These are phyloP conservation scores for Phaeolepiota aurea DNA, from an alignment of 768 basidiomycete species.

Conservation along the genomic window DNA sequence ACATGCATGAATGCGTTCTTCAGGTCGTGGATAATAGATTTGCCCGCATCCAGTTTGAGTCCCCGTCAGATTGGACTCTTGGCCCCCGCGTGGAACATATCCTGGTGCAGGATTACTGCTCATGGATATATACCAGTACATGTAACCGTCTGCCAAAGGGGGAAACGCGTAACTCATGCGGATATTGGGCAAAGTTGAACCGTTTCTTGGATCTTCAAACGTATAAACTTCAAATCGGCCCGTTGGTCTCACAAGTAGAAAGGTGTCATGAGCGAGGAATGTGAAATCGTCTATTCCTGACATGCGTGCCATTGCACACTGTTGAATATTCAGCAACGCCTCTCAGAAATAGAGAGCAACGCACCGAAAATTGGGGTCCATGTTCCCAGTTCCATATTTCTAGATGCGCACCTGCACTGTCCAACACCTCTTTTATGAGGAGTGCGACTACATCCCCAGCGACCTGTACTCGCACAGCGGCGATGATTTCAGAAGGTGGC, in stretches of 20 bases:
- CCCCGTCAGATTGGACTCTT: slow-evolving; percentile 5
- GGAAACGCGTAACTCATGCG: slow-evolving; percentile 34
- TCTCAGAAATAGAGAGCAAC: slow-evolving; percentile 9
- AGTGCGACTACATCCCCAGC: slow-evolving; percentile 38
- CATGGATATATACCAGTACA: slow-evolving; percentile 48
- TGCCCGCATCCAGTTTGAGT: slow-evolving; percentile 13
- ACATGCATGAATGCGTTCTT: slow-evolving; percentile 44
- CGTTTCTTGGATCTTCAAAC: slow-evolving; percentile 28
- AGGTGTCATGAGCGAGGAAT: slow-evolving; percentile 34
- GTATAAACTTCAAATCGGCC: slow-evolving; percentile 42
- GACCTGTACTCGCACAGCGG: slow-evolving; percentile 37
- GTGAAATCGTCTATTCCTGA: slow-evolving; percentile 47
- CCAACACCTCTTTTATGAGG: slow-evolving; percentile 37
- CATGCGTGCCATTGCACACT: slow-evolving; percentile 33
- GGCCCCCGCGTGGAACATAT: slow-evolving; percentile 21
- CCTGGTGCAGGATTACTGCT: slow-evolving; percentile 43
- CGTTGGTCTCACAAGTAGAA: slow-evolving; percentile 37
- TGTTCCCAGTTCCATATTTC: slow-evolving; percentile 45
- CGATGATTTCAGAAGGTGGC: slow-evolving; percentile 22
- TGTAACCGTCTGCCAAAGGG: slow-evolving; percentile 30
- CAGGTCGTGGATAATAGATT: slow-evolving; percentile 34
- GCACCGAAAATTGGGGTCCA: slow-evolving; percentile 30
- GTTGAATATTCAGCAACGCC: slow-evolving; percentile 1
- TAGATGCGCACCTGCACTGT: slow-evolving; percentile 31
- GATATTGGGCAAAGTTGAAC: slow-evolving; percentile 19